phyloP scores from a whole-genome alignment of 352 stramenopile species.

The Phytophthora pseudosyringae region DNA sequence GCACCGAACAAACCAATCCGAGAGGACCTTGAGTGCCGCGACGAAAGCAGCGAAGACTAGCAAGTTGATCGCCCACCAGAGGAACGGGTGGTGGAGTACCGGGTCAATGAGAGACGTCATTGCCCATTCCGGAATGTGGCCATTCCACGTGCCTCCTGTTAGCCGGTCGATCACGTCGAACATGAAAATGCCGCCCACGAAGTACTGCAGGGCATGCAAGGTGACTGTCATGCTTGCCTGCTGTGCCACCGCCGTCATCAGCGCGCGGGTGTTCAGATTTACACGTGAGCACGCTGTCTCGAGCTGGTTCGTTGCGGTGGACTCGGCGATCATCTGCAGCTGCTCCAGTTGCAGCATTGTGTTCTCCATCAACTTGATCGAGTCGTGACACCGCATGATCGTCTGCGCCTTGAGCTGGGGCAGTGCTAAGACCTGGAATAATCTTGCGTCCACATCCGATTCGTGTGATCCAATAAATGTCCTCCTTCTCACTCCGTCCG shows the following conservation, averaged over 20 bases:
- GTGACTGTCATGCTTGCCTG: conserved; percentile 72
- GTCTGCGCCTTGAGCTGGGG: conserved; percentile 89
- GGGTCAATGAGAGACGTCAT: conserved; percentile 47
- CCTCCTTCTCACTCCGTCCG: conserved; percentile 15
- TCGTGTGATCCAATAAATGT: conserved; percentile 25
- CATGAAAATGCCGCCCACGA: conserved; percentile 92
- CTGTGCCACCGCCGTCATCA: conserved; percentile 83
- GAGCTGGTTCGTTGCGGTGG: conserved; percentile 91
- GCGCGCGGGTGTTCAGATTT: conserved; percentile 88
- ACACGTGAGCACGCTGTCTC: conserved; percentile 89
- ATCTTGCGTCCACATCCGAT: conserved; percentile 52
- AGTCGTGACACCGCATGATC: conserved; percentile 93
- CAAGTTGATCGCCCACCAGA: conserved; percentile 94
- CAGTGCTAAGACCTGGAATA: conserved; percentile 95
- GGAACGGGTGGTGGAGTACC: conserved; percentile 55
- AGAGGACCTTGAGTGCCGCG: conserved; percentile 52
- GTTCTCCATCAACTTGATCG: conserved; percentile 96
- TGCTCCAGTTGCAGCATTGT: conserved; percentile 94
- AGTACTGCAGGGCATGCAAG: conserved; percentile 91
- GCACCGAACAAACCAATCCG: conserved; percentile 54
- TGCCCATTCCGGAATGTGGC: conserved; percentile 86
- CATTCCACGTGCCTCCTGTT: conserved; percentile 92
- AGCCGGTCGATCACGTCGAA: conserved; percentile 97
- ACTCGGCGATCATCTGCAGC: conserved; percentile 93
- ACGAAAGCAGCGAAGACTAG: conserved; percentile 74